Conservation (phyloP, 768 basidiomycete species). For the Hirschioporus abietinus region DNA sequence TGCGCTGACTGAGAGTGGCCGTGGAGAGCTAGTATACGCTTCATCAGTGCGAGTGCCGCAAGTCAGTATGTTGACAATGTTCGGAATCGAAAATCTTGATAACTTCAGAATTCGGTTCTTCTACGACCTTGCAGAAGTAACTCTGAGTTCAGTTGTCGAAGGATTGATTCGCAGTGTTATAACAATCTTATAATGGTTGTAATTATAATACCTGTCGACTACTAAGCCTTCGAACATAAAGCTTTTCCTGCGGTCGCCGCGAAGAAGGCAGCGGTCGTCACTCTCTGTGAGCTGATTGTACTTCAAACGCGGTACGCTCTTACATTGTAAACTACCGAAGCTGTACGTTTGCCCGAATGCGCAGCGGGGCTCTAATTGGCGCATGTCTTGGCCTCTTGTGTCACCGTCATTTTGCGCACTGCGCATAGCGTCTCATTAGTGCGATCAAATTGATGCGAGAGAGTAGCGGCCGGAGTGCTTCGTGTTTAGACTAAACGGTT, state of each 20-base stretch:
- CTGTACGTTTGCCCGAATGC: not conserved
- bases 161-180: not conserved
- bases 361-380: not conserved
- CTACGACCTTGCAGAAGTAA: not conserved
- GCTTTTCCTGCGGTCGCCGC: not conserved
- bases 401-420: not conserved
- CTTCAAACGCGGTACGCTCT: not conserved
- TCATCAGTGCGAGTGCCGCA: not conserved
- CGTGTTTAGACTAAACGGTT: not conserved
- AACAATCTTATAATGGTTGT: not conserved
- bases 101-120: not conserved
- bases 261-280: not conserved
- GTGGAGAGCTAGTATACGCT: slow-evolving; percentile 5
- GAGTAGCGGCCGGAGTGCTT: not conserved
- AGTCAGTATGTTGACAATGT: not conserved
- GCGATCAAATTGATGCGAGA: not conserved
- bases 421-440: not conserved
- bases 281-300: not conserved
- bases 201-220: not conserved
- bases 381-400: not conserved
- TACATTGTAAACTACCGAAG: not conserved
- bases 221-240: not conserved
- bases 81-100: not conserved
- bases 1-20: slow-evolving; percentile 1
- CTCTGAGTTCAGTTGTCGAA: not conserved